Evolutionary conservation across 1,284 basidiomycete species (phyloP).

Genomic region (Ceratobasidium sp.): DNA sequence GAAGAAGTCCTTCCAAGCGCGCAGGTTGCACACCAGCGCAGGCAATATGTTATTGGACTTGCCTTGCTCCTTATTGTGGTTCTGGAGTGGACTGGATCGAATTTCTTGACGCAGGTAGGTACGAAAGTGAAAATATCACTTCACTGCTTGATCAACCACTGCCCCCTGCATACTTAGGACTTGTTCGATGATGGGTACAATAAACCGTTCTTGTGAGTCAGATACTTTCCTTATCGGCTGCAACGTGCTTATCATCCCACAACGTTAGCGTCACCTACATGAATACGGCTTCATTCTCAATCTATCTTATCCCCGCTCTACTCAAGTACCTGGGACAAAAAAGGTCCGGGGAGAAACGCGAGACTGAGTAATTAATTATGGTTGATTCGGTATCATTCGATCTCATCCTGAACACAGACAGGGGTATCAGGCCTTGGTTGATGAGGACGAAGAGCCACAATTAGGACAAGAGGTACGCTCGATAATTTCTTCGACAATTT

Average conservation of each 20-base stretch:
- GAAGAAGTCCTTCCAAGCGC: conserved; percentile 10
- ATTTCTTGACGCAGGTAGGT: conserved; percentile 81
- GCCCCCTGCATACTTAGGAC: conserved; percentile 62
- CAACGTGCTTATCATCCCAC: conserved; percentile 1
- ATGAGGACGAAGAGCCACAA: conserved; percentile 43
- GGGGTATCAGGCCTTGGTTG: conserved; percentile 33
- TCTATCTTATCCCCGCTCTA: conserved; percentile 86
- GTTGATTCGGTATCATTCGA: conserved; percentile 1
- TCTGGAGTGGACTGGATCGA: conserved; percentile 84
- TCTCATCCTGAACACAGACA: conserved; percentile 25
- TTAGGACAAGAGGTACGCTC: conserved; percentile 31
- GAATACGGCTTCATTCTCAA: conserved; percentile 87
- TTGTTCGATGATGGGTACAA: conserved; percentile 79
- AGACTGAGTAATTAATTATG: conserved; percentile 17
- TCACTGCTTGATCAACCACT: conserved; percentile 9
- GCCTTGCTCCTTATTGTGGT: conserved; percentile 82
- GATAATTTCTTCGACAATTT: not conserved
- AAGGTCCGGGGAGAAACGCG: conserved; percentile 45
- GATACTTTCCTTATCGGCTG: conserved; percentile 19
- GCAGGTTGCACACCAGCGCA: conserved; percentile 50
- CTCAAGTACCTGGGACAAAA: conserved; percentile 60
- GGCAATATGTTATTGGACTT: conserved; percentile 78
- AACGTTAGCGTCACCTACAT: conserved; percentile 81
- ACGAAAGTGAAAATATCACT: conserved; percentile 6
- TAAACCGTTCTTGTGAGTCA: conserved; percentile 82